Evolutionary conservation across 148 eudicot species (phyloP).

Genomic region (Camellia japonica): DNA sequence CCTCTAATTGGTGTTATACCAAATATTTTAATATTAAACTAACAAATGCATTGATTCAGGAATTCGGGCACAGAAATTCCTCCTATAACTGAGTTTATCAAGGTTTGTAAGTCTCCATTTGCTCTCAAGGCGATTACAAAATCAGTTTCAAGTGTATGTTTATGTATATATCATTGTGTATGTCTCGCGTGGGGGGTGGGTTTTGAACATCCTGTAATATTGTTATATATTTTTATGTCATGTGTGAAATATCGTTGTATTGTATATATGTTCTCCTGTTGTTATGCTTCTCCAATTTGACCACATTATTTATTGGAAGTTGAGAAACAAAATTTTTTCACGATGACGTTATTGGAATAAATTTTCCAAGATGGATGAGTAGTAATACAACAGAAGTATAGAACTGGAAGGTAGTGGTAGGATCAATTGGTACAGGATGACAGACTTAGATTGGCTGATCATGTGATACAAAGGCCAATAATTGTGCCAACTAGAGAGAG

Average conservation of each 20-base stretch:
- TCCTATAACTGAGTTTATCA: conserved; percentile 56
- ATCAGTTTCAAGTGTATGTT: background rate
- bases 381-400: background rate
- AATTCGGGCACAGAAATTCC: conserved; percentile 49
- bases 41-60: conserved; percentile 26
- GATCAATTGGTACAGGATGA: background rate
- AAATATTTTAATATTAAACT: too few relatives aligned
- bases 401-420: background rate
- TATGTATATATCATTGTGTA: background rate
- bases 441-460: background rate
- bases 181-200: background rate
- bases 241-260: background rate
- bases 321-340: background rate
- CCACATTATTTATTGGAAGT: background rate
- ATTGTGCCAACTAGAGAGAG: background rate
- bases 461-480: background rate
- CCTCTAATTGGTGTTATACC: too few relatives aligned
- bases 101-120: conserved; percentile 36
- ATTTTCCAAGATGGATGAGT: background rate
- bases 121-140: background rate
- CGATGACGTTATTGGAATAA: background rate
- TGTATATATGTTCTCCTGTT: background rate
- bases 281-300: background rate
- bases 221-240: background rate
- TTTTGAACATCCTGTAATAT: background rate